Base-by-base conservation (phyloP, 495 filamentous ascomycete species). In the Aspergillus cristatus region DNA sequence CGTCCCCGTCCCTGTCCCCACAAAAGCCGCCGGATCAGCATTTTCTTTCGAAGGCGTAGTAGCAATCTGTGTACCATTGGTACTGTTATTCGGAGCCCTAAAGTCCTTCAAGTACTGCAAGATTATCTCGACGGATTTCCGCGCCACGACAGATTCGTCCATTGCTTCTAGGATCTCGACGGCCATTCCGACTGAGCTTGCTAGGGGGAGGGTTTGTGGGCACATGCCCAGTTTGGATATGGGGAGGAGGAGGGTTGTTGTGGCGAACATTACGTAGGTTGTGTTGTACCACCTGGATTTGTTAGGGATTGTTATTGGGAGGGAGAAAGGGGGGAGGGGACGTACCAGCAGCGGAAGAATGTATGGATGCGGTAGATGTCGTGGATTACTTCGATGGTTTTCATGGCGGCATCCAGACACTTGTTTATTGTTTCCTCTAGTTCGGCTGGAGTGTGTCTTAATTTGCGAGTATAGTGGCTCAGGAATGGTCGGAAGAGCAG, bases 321-420 rank as follows among this genome's bases (percentile, higher is more conserved):
- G 18, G 2, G 16, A 18, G 16, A 20, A 16, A 25, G 13, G 20
- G 25, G 25, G 15, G 24, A 18, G 25, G 18, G 7, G 32, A 40
- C 52, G 7, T 48, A 65, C 60, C 63, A 67, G 46, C 58, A 64
- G 14, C 61, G 55, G 51, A 67, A 67, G 33, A 67, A 65, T 6
- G 55, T 57, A 36, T 67, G 58, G 1, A 60, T 44, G 12, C 59
- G 57, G 24, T 62, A 67, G 13, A 62, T 63, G 17, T 67, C 63
- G 26, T 67, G 50, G 8, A 67, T 56, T 1, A 67, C 53, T 25
- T 63, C 53, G 13, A 67, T 61, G 0, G 59, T 63, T 34, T 58
- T 62, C 50, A 54, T 56, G 1, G 63, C 61, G 1, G 63, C 49
- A 16, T 62, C 55, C 25, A 65, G 42, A 24, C 63, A 62, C 38